phyloP scores from a whole-genome alignment of 139 green algal genomes.

The Coccomyxa sp. region DNA sequence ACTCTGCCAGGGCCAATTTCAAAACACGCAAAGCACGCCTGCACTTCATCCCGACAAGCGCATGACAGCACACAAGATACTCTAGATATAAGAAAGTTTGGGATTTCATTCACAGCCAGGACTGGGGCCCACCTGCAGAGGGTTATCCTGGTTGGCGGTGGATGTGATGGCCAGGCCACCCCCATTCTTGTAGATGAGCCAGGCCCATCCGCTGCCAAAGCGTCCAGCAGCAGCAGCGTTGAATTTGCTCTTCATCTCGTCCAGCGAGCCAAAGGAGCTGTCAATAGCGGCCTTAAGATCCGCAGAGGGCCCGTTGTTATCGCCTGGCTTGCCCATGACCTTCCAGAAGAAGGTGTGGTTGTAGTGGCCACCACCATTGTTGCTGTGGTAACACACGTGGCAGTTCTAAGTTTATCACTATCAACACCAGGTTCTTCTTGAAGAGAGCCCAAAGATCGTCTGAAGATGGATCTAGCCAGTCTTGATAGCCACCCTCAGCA shows the following conservation, averaged over 20 bases:
- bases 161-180: constrained; percentile 64
- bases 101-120: too few species aligned
- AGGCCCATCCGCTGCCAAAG: constrained; percentile 85
- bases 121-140: constrained; percentile 36
- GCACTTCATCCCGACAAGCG: too few species aligned
- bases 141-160: constrained; percentile 80
- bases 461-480: not conserved
- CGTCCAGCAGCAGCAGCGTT: constrained; percentile 61
- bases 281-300: constrained; percentile 71
- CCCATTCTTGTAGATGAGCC: constrained; percentile 59
- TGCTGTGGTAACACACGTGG: constrained; percentile 8
- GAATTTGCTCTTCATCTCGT: constrained; percentile 79
- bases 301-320: constrained; percentile 32
- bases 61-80: too few species aligned
- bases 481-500: not conserved
- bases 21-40: too few species aligned
- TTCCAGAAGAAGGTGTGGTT: constrained; percentile 72
- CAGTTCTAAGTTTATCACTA: not conserved
- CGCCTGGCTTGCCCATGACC: constrained; percentile 36
- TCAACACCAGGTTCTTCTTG: not conserved
- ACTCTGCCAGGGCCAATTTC: too few species aligned
- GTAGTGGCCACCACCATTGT: constrained; percentile 44
- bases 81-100: too few species aligned
- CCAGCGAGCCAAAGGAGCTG: constrained; percentile 32
- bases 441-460: too few species aligned